Evolutionary conservation across 1,284 basidiomycete genomes (phyloP).

Genomic region (Flammula alnicola): DNA sequence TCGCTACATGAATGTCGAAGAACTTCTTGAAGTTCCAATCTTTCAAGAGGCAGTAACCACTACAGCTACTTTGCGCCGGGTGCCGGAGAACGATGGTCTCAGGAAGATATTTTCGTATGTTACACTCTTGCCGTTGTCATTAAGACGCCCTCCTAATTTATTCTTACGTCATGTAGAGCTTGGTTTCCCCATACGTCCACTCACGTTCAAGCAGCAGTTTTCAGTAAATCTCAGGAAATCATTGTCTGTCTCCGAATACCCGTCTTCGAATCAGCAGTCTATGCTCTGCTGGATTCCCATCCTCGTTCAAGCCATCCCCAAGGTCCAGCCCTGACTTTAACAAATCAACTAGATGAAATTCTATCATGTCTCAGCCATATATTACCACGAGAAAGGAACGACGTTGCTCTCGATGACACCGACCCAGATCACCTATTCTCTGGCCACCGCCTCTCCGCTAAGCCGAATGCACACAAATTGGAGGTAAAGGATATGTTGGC

Average conservation of each 20-base stretch:
- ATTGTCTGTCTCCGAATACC: conserved; percentile 58
- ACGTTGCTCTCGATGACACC: not conserved
- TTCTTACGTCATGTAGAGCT: conserved; percentile 6
- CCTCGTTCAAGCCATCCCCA: conserved; percentile 58
- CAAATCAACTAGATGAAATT: conserved; percentile 41
- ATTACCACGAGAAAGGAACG: conserved; percentile 47
- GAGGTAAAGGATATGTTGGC: conserved; percentile 4
- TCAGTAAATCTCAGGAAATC: conserved; percentile 45
- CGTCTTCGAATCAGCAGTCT: conserved; percentile 37
- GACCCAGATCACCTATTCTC: conserved; percentile 30
- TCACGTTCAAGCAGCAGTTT: conserved; percentile 8
- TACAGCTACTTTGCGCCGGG: not conserved
- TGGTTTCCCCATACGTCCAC: conserved; percentile 13
- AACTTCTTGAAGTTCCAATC: conserved; percentile 18
- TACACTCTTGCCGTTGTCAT: not conserved
- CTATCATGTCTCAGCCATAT: conserved; percentile 33
- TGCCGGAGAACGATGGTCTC: not conserved
- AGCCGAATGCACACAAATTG: not conserved
- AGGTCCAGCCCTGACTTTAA: conserved; percentile 60
- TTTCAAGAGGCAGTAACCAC: conserved; percentile 13
- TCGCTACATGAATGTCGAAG: conserved; percentile 7
- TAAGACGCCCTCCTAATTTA: not conserved
- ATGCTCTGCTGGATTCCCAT: conserved; percentile 69
- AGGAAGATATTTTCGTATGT: conserved; percentile 15
- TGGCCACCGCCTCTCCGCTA: conserved; percentile 15